phyloP scores from a whole-genome alignment of 495 filamentous ascomycete genomes.

The Stereocaulon alpinum region DNA sequence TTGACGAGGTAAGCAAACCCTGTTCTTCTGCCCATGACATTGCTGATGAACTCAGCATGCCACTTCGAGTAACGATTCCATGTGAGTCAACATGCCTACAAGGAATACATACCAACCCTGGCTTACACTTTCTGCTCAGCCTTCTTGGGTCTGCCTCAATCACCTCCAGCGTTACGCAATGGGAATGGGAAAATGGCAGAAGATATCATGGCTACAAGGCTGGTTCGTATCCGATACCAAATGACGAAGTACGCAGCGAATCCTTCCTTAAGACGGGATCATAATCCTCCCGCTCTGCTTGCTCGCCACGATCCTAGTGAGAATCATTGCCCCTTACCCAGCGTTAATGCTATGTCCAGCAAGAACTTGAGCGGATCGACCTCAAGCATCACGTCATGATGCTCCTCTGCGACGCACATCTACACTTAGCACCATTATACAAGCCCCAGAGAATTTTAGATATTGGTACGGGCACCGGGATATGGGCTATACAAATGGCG shows the following conservation, averaged over 20 bases:
- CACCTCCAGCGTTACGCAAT: slow-evolving; percentile 41
- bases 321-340: neutral
- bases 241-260: slow-evolving; percentile 36
- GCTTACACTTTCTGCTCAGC: slow-evolving; percentile 6
- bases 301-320: no score
- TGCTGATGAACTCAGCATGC: slow-evolving; percentile 16
- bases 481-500: slow-evolving; percentile 59
- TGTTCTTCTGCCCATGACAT: neutral
- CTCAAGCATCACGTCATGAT: slow-evolving; percentile 53
- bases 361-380: slow-evolving; percentile 45
- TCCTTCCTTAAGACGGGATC: neutral
- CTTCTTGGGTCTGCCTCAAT: slow-evolving; percentile 27
- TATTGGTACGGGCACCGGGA: slow-evolving; percentile 60
- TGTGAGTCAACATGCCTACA: slow-evolving; percentile 2
- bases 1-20: slow-evolving; percentile 14
- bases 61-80: slow-evolving; percentile 14
- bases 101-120: neutral
- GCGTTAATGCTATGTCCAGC: slow-evolving; percentile 12
- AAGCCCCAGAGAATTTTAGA: slow-evolving; percentile 52
- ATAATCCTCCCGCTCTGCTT: neutral
- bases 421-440: slow-evolving; percentile 50
- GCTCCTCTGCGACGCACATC: slow-evolving; percentile 37
- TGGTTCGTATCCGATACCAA: slow-evolving; percentile 47
- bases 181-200: slow-evolving; percentile 45
- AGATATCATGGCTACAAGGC: slow-evolving; percentile 49